Conservation (phyloP, 1,284 basidiomycete species). For the Lignosus rhinocerotis region DNA sequence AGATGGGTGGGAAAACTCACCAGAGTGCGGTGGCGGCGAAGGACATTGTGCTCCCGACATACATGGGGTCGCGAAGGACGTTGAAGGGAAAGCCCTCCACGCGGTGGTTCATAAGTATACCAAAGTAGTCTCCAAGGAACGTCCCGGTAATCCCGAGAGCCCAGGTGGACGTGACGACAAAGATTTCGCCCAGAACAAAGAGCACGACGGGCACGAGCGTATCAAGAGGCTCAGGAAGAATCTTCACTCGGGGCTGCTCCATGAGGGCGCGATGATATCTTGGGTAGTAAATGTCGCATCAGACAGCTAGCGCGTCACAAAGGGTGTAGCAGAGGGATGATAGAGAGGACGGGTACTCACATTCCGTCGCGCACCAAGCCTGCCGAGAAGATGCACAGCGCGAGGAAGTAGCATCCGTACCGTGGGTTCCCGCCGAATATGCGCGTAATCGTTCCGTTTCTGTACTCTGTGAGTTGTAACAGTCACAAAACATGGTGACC, state of each 20-base stretch:
- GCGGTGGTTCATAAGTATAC: constrained; percentile 92
- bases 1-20: constrained; percentile 42
- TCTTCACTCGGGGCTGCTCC: constrained; percentile 65
- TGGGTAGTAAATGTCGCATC: not conserved
- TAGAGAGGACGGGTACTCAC: constrained; percentile 48
- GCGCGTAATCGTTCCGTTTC: constrained; percentile 84
- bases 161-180: constrained; percentile 90
- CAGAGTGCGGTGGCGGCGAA: constrained; percentile 85
- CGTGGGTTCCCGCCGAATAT: constrained; percentile 74
- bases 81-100: constrained; percentile 96
- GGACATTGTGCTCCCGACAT: constrained; percentile 87
- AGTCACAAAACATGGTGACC: too few relatives aligned
- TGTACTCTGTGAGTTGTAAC: constrained; percentile 64
- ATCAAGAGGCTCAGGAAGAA: constrained; percentile 60
- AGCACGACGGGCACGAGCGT: constrained; percentile 65
- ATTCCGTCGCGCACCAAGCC: constrained; percentile 86
- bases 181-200: constrained; percentile 73
- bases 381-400: constrained; percentile 86
- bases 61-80: constrained; percentile 93
- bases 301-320: not conserved
- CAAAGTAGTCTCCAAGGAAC: constrained; percentile 97
- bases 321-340: not conserved
- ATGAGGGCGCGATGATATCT: constrained; percentile 75
- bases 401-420: constrained; percentile 87
- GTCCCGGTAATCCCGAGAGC: constrained; percentile 92